Evolutionary conservation across 768 basidiomycete species (phyloP), one percentile per base, ranked within the genome.

Genomic region (Hygrocybe coccinea): DNA sequence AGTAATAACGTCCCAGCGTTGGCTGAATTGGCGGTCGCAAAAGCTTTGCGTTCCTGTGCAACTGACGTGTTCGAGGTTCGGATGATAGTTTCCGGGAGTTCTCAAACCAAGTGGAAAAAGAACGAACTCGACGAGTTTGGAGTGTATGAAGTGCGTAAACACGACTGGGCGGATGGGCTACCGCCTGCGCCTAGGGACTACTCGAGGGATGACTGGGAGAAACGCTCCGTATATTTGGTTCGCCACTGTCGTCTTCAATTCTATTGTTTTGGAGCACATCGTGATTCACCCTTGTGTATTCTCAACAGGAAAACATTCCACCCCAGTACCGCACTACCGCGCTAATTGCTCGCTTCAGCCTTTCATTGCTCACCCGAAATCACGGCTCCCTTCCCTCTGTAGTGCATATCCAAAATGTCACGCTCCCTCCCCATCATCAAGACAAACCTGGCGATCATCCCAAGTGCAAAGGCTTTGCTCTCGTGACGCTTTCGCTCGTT

Each of bases 381-480:
- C 11, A 62, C 55, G 4, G 39, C 35, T 22, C 62, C 7, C 19
- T 37, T 50, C 1, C 58, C 17, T 39, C 52, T 33, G 15, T 44
- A 4, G 41, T 64, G 19, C 69, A 67, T 19, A 63, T 90, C 4
- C 84, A 91, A 63, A 59, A 65, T 36, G 72, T 92, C 39, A 58
- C 68, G 1, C 74, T 88, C 24, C 86, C 84, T 11, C 73, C 80
- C 0, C 86, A 90, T 61, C 79, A 85, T 64, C 76, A 79, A 47
- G 87, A 88, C 64, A 75, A 74, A 50, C 77, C 80, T 12, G 80
- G 70, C 2, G 76, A 78, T 22, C 60, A 69, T 12, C 81, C 85
- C 2, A 79, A 77, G 52, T 85, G 79, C 67, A 91, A 86, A 72
- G 86, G 87, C 1, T 91, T 91, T 58, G 87, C 88, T 0, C 78